A percentile compares a stretch with the other conserved stretches of the same genome.
phyloP scores from a whole-genome alignment of 768 basidiomycete genomes.

The Wakefieldia striispora region DNA sequence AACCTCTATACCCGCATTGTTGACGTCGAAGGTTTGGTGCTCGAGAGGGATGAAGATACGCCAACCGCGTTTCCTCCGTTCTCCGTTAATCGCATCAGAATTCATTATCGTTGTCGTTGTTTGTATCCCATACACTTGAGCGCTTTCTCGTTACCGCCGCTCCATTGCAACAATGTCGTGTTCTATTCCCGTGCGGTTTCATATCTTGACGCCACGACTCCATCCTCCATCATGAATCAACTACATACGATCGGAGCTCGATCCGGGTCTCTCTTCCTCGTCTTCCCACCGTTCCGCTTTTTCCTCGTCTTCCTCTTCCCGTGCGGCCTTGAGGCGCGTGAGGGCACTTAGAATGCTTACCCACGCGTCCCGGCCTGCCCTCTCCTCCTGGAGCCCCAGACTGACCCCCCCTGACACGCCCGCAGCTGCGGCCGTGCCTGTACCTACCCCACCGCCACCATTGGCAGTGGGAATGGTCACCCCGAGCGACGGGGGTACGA shows the following conservation, averaged over 20 bases:
- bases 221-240: too few species aligned
- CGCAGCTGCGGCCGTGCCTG: too few species aligned
- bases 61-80: background rate
- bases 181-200: conserved; percentile 19
- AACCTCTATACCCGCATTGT: conserved; percentile 17
- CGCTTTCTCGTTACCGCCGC: conserved; percentile 1
- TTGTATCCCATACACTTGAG: too few species aligned
- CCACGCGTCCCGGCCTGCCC: conserved; percentile 78
- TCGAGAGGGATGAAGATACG: background rate
- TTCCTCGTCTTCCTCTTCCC: conserved; percentile 21
- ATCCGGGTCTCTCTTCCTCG: too few species aligned
- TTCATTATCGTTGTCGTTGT: too few species aligned
- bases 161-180: background rate
- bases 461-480: conserved; percentile 59
- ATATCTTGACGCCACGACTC: conserved; percentile 11
- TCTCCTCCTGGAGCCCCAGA: conserved; percentile 74
- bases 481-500: conserved; percentile 76
- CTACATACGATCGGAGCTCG: too few species aligned
- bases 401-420: conserved; percentile 31
- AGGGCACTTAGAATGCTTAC: conserved; percentile 68
- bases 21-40: background rate
- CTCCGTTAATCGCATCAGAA: conserved; percentile 9
- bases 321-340: conserved; percentile 53
- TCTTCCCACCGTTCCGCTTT: too few species aligned
- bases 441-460: conserved; percentile 1